These are phyloP conservation scores for Harringtonia aguacate DNA, from an alignment of 2,329 filamentous ascomycete species.

Conservation along the genomic window DNA sequence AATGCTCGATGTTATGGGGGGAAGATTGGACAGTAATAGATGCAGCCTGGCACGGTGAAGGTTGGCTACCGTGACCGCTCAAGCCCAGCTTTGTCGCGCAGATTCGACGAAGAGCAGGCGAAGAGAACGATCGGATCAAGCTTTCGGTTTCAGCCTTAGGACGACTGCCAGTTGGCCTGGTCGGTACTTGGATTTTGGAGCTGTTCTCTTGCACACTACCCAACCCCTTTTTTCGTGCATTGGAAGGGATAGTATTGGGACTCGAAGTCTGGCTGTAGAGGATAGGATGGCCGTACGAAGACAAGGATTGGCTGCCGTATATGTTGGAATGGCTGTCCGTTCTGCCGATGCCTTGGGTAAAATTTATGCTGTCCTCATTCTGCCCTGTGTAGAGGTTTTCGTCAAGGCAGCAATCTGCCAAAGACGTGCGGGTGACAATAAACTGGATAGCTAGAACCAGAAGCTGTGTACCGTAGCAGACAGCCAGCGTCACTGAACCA, in stretches of 20 bases:
- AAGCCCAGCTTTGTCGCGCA: constrained; percentile 44
- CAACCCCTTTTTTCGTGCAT: background rate
- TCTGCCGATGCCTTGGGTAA: background rate
- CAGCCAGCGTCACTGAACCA: constrained; percentile 30
- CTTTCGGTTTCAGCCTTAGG: constrained; percentile 33
- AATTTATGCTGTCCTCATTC: background rate
- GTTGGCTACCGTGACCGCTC: constrained; percentile 4
- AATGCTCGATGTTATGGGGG: constrained; percentile 37
- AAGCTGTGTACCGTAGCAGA: constrained; percentile 36
- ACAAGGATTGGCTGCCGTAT: constrained; percentile 17
- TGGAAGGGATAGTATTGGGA: constrained; percentile 27
- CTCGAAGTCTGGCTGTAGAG: constrained; percentile 35
- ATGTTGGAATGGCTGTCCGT: constrained; percentile 15
- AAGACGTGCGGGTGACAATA: background rate
- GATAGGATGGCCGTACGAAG: constrained; percentile 37
- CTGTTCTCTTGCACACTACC: constrained; percentile 7
- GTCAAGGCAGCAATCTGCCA: background rate
- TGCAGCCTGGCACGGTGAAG: constrained; percentile 26
- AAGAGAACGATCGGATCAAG: constrained; percentile 38
- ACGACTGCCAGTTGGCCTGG: constrained; percentile 32
- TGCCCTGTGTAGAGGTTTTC: background rate
- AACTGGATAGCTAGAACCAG: constrained; percentile 36
- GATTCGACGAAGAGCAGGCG: constrained; percentile 39
- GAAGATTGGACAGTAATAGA: constrained; percentile 35
- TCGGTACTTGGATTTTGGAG: constrained; percentile 27